Conservation (phyloP, 2,329 filamentous ascomycete species). For the Diaporthe sp. region DNA sequence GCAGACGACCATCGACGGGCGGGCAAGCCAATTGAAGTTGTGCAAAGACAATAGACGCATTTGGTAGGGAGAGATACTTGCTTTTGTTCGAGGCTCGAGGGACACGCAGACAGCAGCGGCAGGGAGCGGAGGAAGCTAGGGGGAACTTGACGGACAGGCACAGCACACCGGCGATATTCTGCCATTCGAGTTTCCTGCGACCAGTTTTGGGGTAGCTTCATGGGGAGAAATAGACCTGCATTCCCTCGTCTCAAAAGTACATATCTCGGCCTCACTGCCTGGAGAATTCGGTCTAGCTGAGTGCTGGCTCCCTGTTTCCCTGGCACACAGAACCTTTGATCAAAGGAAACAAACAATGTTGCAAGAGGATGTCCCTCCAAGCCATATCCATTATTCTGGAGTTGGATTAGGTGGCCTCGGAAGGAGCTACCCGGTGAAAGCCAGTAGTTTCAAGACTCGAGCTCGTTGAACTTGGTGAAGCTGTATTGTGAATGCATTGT, state of each 20-base stretch:
- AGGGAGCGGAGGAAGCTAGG: not conserved
- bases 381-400: not conserved
- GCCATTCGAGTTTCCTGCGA: not conserved
- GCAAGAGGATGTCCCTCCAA: not conserved
- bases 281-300: not conserved
- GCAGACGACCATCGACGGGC: not conserved
- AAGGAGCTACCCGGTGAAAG: not conserved
- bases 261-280: not conserved
- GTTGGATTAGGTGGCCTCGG: not conserved
- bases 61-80: not conserved
- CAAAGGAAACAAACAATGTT: not conserved
- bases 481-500: not conserved
- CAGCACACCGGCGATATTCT: not conserved
- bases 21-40: not conserved
- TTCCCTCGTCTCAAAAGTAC: not conserved
- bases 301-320: not conserved
- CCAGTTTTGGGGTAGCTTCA: not conserved
- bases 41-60: not conserved
- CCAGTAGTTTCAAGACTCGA: not conserved
- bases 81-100: not conserved
- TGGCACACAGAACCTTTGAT: not conserved
- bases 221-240: not conserved
- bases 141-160: not conserved
- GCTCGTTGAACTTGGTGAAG: not conserved
- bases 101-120: not conserved